Base-by-base conservation (phyloP, 1,284 basidiomycete genomes). In the Ustilago shanxiensis region DNA sequence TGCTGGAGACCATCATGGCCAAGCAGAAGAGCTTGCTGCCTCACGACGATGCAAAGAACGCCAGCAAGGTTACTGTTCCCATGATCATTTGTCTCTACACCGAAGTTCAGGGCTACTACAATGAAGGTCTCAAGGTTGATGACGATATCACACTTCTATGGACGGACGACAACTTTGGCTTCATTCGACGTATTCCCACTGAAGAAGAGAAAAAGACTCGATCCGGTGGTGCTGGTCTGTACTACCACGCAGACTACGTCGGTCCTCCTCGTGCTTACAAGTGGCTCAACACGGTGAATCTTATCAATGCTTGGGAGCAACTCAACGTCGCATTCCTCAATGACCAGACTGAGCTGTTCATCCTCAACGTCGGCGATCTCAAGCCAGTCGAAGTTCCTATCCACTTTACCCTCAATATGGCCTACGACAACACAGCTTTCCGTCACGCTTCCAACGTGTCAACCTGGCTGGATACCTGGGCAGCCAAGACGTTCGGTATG, bases 61-160 rank as follows among this genome's bases (percentile, higher is more conserved):
- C 90, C 0, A 90, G 89, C 83, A 88, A 89, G 64, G 87, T 87
- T 10, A 87, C 86, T 2, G 89, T 92, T 47, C 83, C 84, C 1
- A 91, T 92, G 82, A 87, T 91, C 50, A 92, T 91, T 91, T 88
- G 89, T 33, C 87, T 91, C 53, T 45, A 88, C 75, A 91, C 91
- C 83, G 91, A 92, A 78, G 91, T 92, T 22, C 89, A 91, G 79
- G 90, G 89, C 0, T 92, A 91, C 83, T 92, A 90, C 78, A 90
- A 90, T 51, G 88, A 89, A 66, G 90, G 90, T 3, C 86, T 91
- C 86, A 85, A 87, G 26, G 65, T 72, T 4, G 59, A 60, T 1
- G 70, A 72, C 20, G 70, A 72, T 18, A 66, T 72, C 82, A 87
- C 54, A 79, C 86, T 79, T 87, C 91, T 24, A 89, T 89, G 65